Percentiles rank a stretch among this genome's conserved stretches.
phyloP scores from a whole-genome alignment of 2,329 filamentous ascomycete genomes.

The Ramularia collo-cygni region DNA sequence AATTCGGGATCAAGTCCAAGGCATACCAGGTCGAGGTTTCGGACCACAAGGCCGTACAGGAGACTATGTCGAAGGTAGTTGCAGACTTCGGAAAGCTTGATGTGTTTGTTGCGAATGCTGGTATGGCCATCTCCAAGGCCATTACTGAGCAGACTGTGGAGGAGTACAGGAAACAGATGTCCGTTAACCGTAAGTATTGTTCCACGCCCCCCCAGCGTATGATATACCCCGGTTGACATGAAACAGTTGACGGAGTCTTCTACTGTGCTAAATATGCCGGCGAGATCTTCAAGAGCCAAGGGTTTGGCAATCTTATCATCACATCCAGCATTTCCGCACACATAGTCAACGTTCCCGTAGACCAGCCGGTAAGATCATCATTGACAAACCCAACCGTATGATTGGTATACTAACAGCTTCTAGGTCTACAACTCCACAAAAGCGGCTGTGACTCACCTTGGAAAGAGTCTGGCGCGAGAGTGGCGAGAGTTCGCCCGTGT shows the following conservation, averaged over 20 bases:
- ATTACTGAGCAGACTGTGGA: slow-evolving; percentile 48
- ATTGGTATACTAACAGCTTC: background rate
- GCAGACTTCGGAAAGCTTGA: slow-evolving; percentile 70
- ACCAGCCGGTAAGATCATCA: slow-evolving; percentile 39
- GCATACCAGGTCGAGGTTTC: slow-evolving; percentile 67
- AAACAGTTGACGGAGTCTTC: slow-evolving; percentile 33
- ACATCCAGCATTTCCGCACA: slow-evolving; percentile 30
- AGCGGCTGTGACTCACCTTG: slow-evolving; percentile 50
- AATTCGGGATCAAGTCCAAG: slow-evolving; percentile 17
- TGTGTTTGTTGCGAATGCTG: slow-evolving; percentile 83
- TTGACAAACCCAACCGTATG: background rate
- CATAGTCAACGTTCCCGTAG: slow-evolving; percentile 40
- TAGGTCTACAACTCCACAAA: slow-evolving; percentile 51
- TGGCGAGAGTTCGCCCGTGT: slow-evolving; percentile 52
- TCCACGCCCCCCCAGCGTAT: background rate
- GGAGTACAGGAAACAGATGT: slow-evolving; percentile 47
- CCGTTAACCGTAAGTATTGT: slow-evolving; percentile 44
- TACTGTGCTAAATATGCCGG: slow-evolving; percentile 39
- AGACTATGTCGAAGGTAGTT: slow-evolving; percentile 64
- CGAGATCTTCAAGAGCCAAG: slow-evolving; percentile 36
- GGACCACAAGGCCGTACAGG: slow-evolving; percentile 59
- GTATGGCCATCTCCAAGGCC: slow-evolving; percentile 69
- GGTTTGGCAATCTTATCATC: slow-evolving; percentile 47
- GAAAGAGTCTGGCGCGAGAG: slow-evolving; percentile 49
- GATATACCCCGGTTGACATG: background rate